Evolutionary conservation across 176 grass and related monocot genomes (phyloP), one percentile per base, ranked within the genome.

Genomic region (Avena sativa): DNA sequence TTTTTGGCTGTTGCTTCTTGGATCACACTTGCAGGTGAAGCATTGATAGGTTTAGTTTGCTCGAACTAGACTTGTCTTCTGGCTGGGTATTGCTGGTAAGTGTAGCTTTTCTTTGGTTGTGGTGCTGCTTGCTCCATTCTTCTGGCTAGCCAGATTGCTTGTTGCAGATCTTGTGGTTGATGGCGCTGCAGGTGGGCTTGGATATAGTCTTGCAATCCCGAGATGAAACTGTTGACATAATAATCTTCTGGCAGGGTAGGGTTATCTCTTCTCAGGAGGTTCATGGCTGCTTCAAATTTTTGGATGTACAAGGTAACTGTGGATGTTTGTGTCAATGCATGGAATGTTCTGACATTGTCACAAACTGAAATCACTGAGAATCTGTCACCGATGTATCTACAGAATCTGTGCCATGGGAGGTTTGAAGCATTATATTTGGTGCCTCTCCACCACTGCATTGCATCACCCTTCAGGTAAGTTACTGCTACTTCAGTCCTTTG

Each of bases 301-400:
- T 74, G 19, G 2, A 74, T 10, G 4, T 74, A 74, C 0, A 8
- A 3, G 14, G 4, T 6, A 0, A 74, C 4, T 6, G 20, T 14
- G 0, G n/a, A 44, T 1, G 4, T 0, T 50, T 74, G 71, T 3
- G 21, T 50, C 0, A 74, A 0, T 0, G 1, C 0, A 15, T 74
- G 71, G 6, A 74, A 74, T 15, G 48, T 20, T 0, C 20, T 47
- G 0, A 74, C 2, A 3, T 25, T 15, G 2, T 74, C 71, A 50
- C 6, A 25, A 2, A 4, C 32, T 11, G 14, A 11, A 50, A 0
- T 0, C 32, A 34, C 32, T 34, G 3, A 34, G 32, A 74, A 74
- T 23, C 46, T 74, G 1, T 44, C 46, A 50, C 1, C 23, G 13
- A 3, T 25, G 4, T 3, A 25, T 11, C n/a, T 21, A 50, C 0